These are phyloP conservation scores for Claviceps pazoutovae DNA, from an alignment of 2,329 filamentous ascomycete genomes.

Conservation along the genomic window DNA sequence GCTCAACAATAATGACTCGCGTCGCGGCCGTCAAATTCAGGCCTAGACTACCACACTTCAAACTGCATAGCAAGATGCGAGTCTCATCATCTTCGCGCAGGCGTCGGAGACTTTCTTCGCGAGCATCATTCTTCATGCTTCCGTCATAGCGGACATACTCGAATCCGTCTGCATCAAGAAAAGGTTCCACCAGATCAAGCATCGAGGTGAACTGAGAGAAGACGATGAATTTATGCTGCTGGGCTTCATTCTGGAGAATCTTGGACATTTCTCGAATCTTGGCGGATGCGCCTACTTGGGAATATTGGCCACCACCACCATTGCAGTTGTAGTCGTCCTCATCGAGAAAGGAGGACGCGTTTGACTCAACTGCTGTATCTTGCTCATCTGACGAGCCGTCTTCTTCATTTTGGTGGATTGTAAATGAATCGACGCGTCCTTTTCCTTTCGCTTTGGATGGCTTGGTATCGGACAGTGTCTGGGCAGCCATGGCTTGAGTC, in stretches of 20 bases:
- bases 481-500: constrained; percentile 23
- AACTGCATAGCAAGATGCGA: constrained; percentile 76
- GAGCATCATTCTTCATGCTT: constrained; percentile 82
- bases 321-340: constrained; percentile 18
- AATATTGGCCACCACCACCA: constrained; percentile 14
- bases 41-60: constrained; percentile 86
- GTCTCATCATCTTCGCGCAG: constrained; percentile 63
- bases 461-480: constrained; percentile 19
- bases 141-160: constrained; percentile 86
- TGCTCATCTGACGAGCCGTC: constrained; percentile 15
- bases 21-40: constrained; percentile 90
- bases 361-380: constrained; percentile 28
- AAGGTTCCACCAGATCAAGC: constrained; percentile 91
- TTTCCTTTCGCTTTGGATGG: not conserved
- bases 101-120: constrained; percentile 69
- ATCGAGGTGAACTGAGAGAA: constrained; percentile 98
- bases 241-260: constrained; percentile 65
- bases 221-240: constrained; percentile 89
- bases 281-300: constrained; percentile 55
- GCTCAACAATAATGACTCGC: constrained; percentile 86
- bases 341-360: constrained; percentile 9
- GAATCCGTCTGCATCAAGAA: constrained; percentile 61
- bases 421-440: constrained; percentile 15
- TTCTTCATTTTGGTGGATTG: constrained; percentile 16
- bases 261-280: constrained; percentile 80